These are phyloP conservation scores for Neofusicoccum parvum DNA, from an alignment of 2,329 filamentous ascomycete species.

Conservation along the genomic window DNA sequence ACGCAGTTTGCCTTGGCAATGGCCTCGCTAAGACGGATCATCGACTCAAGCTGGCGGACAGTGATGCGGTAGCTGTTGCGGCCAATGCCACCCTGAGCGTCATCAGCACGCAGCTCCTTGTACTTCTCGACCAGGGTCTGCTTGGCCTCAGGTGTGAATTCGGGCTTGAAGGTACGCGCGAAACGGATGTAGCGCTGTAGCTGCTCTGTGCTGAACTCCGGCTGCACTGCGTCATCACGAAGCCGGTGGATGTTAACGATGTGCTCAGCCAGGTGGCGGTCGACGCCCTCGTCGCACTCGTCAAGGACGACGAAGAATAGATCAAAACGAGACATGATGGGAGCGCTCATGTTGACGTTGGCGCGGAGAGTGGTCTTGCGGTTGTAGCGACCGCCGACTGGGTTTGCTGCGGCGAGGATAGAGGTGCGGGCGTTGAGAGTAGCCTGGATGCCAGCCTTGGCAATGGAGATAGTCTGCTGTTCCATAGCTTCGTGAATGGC, in stretches of 20 bases:
- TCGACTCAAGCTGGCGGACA: conserved; percentile 89
- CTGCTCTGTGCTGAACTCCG: conserved; percentile 95
- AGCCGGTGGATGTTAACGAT: conserved; percentile 94
- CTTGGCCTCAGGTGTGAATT: conserved; percentile 87
- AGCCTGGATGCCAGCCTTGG: conserved; percentile 96
- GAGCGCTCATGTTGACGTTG: conserved; percentile 98
- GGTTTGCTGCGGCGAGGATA: conserved; percentile 94
- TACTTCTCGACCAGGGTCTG: conserved; percentile 85
- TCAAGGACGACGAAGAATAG: conserved; percentile 97
- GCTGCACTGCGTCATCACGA: conserved; percentile 86
- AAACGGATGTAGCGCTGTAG: conserved; percentile 97
- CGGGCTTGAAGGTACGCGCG: conserved; percentile 88
- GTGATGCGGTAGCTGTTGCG: conserved; percentile 97
- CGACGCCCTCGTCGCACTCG: conserved; percentile 90
- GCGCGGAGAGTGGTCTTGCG: conserved; percentile 89
- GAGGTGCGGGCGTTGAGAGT: conserved; percentile 94
- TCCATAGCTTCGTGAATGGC: conserved; percentile 99
- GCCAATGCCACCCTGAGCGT: conserved; percentile 90
- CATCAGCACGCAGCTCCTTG: conserved; percentile 90
- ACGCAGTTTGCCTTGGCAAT: conserved; percentile 98
- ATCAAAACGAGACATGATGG: conserved; percentile 99
- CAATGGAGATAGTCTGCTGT: conserved; percentile 98
- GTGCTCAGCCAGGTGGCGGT: conserved; percentile 88
- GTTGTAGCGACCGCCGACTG: conserved; percentile 94
- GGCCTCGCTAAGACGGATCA: conserved; percentile 95